Base-by-base conservation (phyloP, 1,284 basidiomycete genomes). In the Heterobasidion occidentale region DNA sequence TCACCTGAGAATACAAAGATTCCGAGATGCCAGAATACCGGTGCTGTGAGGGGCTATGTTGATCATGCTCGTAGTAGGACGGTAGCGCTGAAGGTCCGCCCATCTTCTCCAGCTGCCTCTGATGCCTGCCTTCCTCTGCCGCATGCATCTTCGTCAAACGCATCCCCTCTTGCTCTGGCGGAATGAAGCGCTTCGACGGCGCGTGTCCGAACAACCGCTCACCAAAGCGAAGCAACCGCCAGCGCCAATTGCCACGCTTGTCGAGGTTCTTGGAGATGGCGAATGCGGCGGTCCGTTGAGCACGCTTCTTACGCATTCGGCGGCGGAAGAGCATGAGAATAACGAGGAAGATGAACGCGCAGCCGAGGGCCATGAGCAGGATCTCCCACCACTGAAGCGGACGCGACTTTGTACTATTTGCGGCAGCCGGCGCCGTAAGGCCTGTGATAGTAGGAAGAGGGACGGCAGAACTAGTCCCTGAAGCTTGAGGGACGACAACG, bases 341-440 rank as follows among this genome's bases (percentile, higher is more conserved):
- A 46, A 80, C 68, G 44, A 90, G 58, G 66, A 90, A 86, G 67
- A 92, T 84, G 70, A 89, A 86, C 11, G 84, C 82, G 66, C 86
- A 88, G 7, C 89, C 89, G 36, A 90, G 77, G 0, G 84, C 75
- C 86, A 91, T 90, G 58, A 92, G 77, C 46, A 90, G 74, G 61
- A 90, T 90, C 70, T 91, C 76, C 89, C 90, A 92, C 87, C 88
- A 90, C 58, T 74, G 71, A 11, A 91, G 71, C 15, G 71, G 60
- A 45, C 68, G 70, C 11, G 63, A 60, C 46, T 60, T 67, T n/a
- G 65, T 68, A n/a, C 64, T 67, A 12, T 68, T 62, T 1, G 67
- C 65, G 11, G 75, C 74, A 4, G 65, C 62, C 20, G 82, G 81
- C 14, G 72, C 68, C 51, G 71, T 67, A 57, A 86, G 68, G 33